Evolutionary conservation across 345 rosid genomes (phyloP).

Genomic region (Erodium maritimum): DNA sequence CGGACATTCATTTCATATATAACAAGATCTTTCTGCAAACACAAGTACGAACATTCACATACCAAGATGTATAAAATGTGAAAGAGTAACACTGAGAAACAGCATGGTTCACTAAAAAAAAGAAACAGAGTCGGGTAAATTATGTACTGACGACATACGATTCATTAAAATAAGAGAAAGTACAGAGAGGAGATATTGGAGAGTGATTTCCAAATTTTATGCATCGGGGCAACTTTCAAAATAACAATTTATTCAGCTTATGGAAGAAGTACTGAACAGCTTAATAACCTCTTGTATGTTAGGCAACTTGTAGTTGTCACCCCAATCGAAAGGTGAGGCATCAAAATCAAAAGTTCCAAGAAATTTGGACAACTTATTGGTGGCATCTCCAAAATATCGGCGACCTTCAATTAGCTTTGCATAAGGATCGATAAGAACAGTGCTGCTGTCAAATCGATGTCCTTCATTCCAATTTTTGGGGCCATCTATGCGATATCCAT

Average conservation of each 20-base stretch:
- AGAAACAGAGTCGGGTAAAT: neutral
- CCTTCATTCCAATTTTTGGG: conserved; percentile 72
- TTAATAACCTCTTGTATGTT: conserved; percentile 61
- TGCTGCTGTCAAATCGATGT: conserved; percentile 60
- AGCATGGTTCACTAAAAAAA: neutral
- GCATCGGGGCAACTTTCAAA: too few relatives aligned
- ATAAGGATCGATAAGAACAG: conserved; percentile 71
- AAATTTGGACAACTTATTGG: conserved; percentile 43
- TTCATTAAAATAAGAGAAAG: too few relatives aligned
- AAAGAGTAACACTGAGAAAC: neutral
- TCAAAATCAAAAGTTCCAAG: conserved; percentile 83
- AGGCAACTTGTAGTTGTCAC: conserved; percentile 54
- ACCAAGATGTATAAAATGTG: conserved; percentile 7
- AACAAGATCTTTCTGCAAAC: conserved; percentile 80
- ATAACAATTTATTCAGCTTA: neutral
- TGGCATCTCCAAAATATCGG: conserved; percentile 55
- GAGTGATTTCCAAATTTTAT: too few relatives aligned
- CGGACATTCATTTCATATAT: conserved; percentile 95
- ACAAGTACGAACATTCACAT: conserved; percentile 4
- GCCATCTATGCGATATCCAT: conserved; percentile 83
- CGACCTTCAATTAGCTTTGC: conserved; percentile 89
- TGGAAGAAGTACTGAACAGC: conserved; percentile 2
- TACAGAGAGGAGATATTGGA: too few relatives aligned
- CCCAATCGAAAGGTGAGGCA: conserved; percentile 76
- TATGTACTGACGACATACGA: too few relatives aligned